phyloP scores from a whole-genome alignment of 1,284 basidiomycete species.

The Serendipita sp. region DNA sequence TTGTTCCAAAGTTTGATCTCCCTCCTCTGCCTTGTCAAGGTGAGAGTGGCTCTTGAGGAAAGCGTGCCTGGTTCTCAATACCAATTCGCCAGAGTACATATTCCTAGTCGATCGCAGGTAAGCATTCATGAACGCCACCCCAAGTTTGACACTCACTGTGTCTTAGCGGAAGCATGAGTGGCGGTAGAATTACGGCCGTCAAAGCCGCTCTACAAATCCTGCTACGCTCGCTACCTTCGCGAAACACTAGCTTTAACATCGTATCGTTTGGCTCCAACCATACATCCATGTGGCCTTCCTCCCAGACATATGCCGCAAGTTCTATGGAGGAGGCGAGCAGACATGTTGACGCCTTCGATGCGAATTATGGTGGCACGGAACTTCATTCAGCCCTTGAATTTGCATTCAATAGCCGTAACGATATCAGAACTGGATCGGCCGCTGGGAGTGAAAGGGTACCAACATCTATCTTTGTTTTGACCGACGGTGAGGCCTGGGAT shows the following conservation, averaged over 20 bases:
- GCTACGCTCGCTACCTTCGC: conserved; percentile 27
- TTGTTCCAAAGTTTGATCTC: conserved; percentile 36
- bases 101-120: conserved; percentile 29
- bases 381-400: background rate
- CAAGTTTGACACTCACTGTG: background rate
- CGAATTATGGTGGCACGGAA: conserved; percentile 7
- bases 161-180: conserved; percentile 31
- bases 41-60: background rate
- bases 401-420: background rate
- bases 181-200: conserved; percentile 24
- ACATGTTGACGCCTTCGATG: conserved; percentile 1
- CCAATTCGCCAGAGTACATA: conserved; percentile 24
- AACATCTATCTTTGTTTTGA: background rate
- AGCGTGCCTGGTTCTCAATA: too few species aligned
- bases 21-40: conserved; percentile 23
- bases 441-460: background rate
- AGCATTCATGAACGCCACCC: background rate
- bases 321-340: conserved; percentile 22
- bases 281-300: conserved; percentile 25
- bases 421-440: background rate
- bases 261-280: conserved; percentile 31
- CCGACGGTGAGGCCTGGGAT: background rate
- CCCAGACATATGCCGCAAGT: conserved; percentile 22
- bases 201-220: conserved; percentile 11
- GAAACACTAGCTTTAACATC: conserved; percentile 32